These are phyloP conservation scores for Verticillium longisporum DNA, from an alignment of 2,329 filamentous ascomycete species.

Conservation along the genomic window DNA sequence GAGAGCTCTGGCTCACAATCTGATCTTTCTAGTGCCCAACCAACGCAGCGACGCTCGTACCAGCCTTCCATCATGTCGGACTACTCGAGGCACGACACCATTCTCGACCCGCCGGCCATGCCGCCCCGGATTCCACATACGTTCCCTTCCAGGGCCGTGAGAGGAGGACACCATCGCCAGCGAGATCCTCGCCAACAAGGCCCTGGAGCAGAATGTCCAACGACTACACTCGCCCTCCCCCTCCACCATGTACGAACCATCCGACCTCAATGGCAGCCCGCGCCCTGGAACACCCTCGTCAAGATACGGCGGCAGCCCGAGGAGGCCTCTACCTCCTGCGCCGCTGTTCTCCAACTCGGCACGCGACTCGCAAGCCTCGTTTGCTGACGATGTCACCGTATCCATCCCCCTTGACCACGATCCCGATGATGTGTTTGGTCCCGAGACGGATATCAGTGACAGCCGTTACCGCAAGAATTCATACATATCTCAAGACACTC, in stretches of 20 bases:
- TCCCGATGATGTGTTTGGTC: conserved; percentile 70
- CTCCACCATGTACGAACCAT: conserved; percentile 72
- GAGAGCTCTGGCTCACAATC: conserved; percentile 32
- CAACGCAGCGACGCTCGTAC: conserved; percentile 36
- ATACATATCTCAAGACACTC: conserved; percentile 49
- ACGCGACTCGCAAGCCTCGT: conserved; percentile 38
- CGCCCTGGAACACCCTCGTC: conserved; percentile 87
- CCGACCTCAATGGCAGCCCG: conserved; percentile 83
- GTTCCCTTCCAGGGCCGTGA: conserved; percentile 45
- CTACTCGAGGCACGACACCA: conserved; percentile 34
- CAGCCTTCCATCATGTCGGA: conserved; percentile 44
- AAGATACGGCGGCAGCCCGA: conserved; percentile 79
- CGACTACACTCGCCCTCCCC: conserved; percentile 69
- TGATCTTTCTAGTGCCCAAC: conserved; percentile 33
- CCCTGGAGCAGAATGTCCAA: conserved; percentile 48
- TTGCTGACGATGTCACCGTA: conserved; percentile 63
- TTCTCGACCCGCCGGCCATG: conserved; percentile 53
- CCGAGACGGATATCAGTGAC: conserved; percentile 47
- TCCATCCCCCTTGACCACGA: conserved; percentile 61
- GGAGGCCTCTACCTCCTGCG: conserved; percentile 79
- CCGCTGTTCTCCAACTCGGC: conserved; percentile 66
- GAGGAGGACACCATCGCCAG: conserved; percentile 13
- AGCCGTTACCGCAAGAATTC: conserved; percentile 47
- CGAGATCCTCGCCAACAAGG: conserved; percentile 23
- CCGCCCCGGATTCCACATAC: conserved; percentile 58